These are phyloP conservation scores for Fusarium duplospermum DNA, from an alignment of 2,329 filamentous ascomycete genomes.

Conservation along the genomic window DNA sequence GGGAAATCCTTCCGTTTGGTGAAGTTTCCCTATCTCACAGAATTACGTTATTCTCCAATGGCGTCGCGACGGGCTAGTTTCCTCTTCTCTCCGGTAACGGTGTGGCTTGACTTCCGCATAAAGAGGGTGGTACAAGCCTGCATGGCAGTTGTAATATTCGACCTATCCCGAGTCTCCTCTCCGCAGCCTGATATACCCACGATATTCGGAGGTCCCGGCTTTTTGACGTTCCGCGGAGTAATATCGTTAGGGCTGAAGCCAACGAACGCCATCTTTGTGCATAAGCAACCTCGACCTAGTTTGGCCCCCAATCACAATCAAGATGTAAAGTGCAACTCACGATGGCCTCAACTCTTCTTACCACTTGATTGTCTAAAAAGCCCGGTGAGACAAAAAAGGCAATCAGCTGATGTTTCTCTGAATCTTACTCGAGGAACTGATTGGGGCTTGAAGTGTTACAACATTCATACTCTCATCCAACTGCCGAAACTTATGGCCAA, in stretches of 20 bases:
- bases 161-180: neutral
- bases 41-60: neutral
- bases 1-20: neutral
- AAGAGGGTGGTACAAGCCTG: neutral
- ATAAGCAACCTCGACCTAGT: neutral
- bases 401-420: neutral
- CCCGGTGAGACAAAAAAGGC: neutral
- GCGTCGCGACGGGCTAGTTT: neutral
- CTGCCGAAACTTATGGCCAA: neutral
- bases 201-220: neutral
- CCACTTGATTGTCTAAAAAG: neutral
- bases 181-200: neutral
- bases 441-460: neutral
- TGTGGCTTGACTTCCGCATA: neutral
- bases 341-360: neutral
- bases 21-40: neutral
- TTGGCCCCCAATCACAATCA: neutral
- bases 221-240: neutral
- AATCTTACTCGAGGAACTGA: neutral
- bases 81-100: neutral
- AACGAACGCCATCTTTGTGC: neutral
- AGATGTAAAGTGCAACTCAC: neutral
- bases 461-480: neutral
- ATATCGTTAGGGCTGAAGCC: neutral
- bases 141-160: neutral